A percentile compares a stretch with the other conserved stretches of the same genome.
Evolutionary conservation across 768 basidiomycete species (phyloP).

Genomic region (Paxillus ammoniavirescens): DNA sequence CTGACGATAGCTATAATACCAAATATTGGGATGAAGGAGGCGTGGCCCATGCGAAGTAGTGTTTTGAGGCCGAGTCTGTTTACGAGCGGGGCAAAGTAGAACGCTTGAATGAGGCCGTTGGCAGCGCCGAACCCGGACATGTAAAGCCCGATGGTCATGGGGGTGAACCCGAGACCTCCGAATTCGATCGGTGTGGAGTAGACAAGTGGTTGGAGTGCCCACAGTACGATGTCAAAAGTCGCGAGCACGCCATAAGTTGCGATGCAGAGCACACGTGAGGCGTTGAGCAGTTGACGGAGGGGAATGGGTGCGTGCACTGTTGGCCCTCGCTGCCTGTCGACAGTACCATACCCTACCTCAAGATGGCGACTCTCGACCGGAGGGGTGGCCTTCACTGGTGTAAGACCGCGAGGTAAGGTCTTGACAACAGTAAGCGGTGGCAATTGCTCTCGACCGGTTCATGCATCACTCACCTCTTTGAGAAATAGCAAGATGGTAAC

Average conservation of each 20-base stretch:
- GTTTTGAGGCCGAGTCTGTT: slow-evolving; percentile 30
- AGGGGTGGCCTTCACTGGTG: slow-evolving; percentile 12
- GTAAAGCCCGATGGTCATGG: slow-evolving; percentile 35
- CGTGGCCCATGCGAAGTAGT: slow-evolving; percentile 27
- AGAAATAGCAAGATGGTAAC: slow-evolving; percentile 7
- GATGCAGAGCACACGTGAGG: slow-evolving; percentile 29
- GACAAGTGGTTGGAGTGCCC: slow-evolving; percentile 38
- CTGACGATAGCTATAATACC: slow-evolving; percentile 30
- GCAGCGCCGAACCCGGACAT: slow-evolving; percentile 35
- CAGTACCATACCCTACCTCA: slow-evolving; percentile 15
- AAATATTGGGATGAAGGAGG: slow-evolving; percentile 30
- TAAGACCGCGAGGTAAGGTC: slow-evolving; percentile 13
- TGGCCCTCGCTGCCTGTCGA: slow-evolving; percentile 7
- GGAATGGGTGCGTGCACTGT: slow-evolving; percentile 16
- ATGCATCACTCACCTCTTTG: slow-evolving; percentile 20
- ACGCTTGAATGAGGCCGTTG: slow-evolving; percentile 31
- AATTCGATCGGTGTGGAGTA: slow-evolving; percentile 34
- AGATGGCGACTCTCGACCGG: slow-evolving; percentile 2
- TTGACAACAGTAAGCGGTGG: slow-evolving; percentile 9
- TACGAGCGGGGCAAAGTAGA: slow-evolving; percentile 33
- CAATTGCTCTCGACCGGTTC: not conserved
- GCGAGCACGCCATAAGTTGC: slow-evolving; percentile 39
- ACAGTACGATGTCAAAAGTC: slow-evolving; percentile 31
- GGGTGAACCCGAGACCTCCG: slow-evolving; percentile 38
- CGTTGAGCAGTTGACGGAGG: slow-evolving; percentile 30